phyloP scores from a whole-genome alignment of 2,329 filamentous ascomycete genomes.

The Fusarium lyarnte region DNA sequence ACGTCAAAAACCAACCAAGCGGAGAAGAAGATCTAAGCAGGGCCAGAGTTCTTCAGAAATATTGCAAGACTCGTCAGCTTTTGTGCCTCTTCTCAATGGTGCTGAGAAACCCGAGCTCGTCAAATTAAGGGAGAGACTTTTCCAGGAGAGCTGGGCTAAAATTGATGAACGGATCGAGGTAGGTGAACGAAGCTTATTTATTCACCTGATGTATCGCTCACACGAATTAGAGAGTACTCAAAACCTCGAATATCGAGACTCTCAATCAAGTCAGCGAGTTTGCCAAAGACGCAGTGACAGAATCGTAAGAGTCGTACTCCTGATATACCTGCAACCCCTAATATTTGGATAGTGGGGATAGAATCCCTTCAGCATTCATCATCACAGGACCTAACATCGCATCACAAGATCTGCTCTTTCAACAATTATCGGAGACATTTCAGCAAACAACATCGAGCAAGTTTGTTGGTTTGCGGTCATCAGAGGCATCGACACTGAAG shows the following conservation, averaged over 20 bases:
- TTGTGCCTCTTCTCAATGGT: conserved; percentile 65
- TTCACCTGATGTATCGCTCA: conserved; percentile 37
- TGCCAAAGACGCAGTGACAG: conserved; percentile 53
- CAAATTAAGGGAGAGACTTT: conserved; percentile 66
- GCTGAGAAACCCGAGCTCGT: conserved; percentile 60
- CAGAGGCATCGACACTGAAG: conserved; percentile 79
- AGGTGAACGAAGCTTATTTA: background rate
- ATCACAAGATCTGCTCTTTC: conserved; percentile 77
- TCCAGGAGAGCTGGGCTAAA: conserved; percentile 69
- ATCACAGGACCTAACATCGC: conserved; percentile 82
- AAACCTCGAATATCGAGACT: conserved; percentile 69
- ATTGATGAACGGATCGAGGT: conserved; percentile 71
- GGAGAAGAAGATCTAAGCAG: conserved; percentile 62
- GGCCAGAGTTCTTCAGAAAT: conserved; percentile 28
- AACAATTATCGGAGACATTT: conserved; percentile 71
- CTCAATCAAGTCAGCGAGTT: conserved; percentile 68
- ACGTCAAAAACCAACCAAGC: conserved; percentile 60
- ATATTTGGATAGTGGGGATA: conserved; percentile 49
- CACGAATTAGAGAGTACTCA: conserved; percentile 60
- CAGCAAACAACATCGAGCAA: conserved; percentile 58
- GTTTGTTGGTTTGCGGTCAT: conserved; percentile 74
- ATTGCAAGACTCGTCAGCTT: conserved; percentile 46
- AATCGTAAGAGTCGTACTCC: conserved; percentile 43
- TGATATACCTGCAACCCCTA: conserved; percentile 17
- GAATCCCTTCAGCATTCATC: conserved; percentile 76